Conservation (phyloP, 1,284 basidiomycete species). For the Irpex sp. region DNA sequence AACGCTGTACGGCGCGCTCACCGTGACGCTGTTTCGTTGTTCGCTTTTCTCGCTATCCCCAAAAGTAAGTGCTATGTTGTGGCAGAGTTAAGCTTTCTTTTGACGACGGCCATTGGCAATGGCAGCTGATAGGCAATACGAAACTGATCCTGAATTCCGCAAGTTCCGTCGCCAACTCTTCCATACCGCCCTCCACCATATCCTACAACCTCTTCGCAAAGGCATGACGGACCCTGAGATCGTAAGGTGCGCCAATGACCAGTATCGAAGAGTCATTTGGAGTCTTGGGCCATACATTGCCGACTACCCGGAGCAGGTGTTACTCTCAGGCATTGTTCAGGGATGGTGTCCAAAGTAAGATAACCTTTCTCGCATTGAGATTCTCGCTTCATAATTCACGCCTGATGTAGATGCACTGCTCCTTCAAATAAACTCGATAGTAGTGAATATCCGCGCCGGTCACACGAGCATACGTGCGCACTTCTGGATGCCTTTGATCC, state of each 20-base stretch:
- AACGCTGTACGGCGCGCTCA: neutral
- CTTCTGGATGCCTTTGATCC: neutral
- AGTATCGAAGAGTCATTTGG: neutral
- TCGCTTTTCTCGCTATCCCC: neutral
- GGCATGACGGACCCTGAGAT: neutral
- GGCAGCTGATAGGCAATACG: neutral
- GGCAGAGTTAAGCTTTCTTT: too few species aligned
- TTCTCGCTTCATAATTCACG: neutral
- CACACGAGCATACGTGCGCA: neutral
- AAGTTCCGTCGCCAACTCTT: neutral
- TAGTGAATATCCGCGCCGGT: neutral
- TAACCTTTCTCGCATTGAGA: neutral
- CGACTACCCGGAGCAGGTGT: neutral
- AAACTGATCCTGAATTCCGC: neutral
- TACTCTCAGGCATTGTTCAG: neutral
- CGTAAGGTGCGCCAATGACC: neutral
- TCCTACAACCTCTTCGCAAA: neutral
- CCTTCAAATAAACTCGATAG: neutral
- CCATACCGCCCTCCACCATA: neutral
- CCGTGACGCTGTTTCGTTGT: neutral
- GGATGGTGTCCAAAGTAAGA: neutral
- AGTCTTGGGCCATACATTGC: neutral
- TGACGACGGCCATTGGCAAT: neutral
- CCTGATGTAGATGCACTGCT: neutral
- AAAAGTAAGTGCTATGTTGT: neutral